Percentiles rank a stretch among this genome's conserved stretches.
Evolutionary conservation across 2,329 filamentous ascomycete species (phyloP).

Genomic region (Balansia obtecta): DNA sequence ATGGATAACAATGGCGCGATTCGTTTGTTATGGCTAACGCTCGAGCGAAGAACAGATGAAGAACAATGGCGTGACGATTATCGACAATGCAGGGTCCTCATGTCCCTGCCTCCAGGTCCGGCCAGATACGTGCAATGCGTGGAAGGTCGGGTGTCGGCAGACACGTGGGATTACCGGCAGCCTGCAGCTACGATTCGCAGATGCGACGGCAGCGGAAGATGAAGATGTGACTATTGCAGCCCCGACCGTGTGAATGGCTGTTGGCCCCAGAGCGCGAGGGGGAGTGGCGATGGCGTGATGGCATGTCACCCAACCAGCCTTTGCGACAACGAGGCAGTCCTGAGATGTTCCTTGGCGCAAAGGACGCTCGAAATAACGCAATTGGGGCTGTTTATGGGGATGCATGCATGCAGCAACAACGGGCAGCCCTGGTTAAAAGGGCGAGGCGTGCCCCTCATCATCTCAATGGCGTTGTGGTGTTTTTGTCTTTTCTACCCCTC

Average conservation of each 20-base stretch:
- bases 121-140: background rate
- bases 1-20: background rate
- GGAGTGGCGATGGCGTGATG: conserved; percentile 2
- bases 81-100: background rate
- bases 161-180: background rate
- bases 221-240: background rate
- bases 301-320: conserved; percentile 1
- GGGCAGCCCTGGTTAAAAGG: background rate
- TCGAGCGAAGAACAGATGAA: too few species aligned
- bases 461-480: too few species aligned
- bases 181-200: background rate
- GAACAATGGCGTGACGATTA: too few species aligned
- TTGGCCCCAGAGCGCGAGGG: background rate
- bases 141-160: background rate
- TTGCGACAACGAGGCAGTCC: background rate
- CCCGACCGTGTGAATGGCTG: too few species aligned
- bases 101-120: background rate
- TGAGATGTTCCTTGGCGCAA: background rate
- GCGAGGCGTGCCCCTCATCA: background rate
- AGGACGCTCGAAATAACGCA: conserved; percentile 4
- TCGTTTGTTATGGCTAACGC: background rate
- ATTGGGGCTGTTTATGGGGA: background rate
- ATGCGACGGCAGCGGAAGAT: background rate
- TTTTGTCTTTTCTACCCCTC: too few species aligned
- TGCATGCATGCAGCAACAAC: too few species aligned